These are phyloP conservation scores for Zygotorulaspora mrakii DNA, from an alignment of 1,139 yeast genomes.

Conservation along the genomic window DNA sequence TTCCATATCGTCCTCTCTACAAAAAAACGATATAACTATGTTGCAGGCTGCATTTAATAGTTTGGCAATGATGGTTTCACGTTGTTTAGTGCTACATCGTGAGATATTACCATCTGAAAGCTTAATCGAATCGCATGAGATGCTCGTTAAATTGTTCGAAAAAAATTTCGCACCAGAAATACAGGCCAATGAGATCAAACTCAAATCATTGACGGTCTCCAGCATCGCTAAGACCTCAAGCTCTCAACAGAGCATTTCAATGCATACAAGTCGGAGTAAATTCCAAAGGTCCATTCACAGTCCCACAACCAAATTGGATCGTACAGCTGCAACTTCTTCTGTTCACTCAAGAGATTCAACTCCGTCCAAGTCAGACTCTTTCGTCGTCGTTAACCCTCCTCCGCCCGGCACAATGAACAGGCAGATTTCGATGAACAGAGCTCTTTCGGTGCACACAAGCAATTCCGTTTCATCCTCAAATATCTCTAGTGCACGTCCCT, in stretches of 20 bases:
- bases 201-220: constrained; percentile 21
- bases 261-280: constrained; percentile 17
- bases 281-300: constrained; percentile 23
- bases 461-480: background rate
- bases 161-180: constrained; percentile 71
- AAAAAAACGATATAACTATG: constrained; percentile 48
- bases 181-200: constrained; percentile 30
- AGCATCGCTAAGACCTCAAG: constrained; percentile 29
- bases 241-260: constrained; percentile 10
- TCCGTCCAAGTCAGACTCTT: constrained; percentile 12
- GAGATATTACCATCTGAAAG: constrained; percentile 52
- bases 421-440: background rate
- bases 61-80: constrained; percentile 59
- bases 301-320: constrained; percentile 4
- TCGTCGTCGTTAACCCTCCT: constrained; percentile 2
- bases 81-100: constrained; percentile 69
- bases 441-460: constrained; percentile 1
- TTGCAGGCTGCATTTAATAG: constrained; percentile 65
- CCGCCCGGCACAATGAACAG: background rate
- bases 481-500: background rate
- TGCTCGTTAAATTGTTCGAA: constrained; percentile 59
- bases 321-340: constrained; percentile 5
- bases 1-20: constrained; percentile 37
- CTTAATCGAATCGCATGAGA: constrained; percentile 61
- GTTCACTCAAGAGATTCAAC: constrained; percentile 13